Percentiles rank a stretch among this genome's conserved stretches.
Conservation (phyloP, 352 stramenopile genomes). For the Thalassiosira delicatula region DNA sequence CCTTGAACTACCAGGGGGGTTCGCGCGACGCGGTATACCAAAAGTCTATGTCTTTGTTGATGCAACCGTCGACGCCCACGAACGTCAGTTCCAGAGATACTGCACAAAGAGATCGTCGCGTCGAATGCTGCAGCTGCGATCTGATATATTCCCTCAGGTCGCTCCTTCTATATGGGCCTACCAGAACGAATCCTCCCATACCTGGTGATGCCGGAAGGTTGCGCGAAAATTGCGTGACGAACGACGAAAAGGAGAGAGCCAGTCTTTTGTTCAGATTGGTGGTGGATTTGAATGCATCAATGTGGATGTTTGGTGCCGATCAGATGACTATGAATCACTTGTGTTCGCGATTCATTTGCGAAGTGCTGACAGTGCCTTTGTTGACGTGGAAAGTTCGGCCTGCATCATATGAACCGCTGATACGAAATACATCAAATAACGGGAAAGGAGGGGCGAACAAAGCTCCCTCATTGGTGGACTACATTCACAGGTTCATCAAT, state of each 20-base stretch:
- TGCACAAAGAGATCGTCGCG: not conserved
- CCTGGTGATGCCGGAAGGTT: conserved; percentile 49
- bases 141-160: conserved; percentile 63
- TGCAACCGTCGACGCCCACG: conserved; percentile 22
- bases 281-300: conserved; percentile 50
- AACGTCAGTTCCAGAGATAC: not conserved
- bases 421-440: conserved; percentile 20
- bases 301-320: conserved; percentile 23
- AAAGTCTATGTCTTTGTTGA: conserved; percentile 39
- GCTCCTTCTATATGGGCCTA: conserved; percentile 66
- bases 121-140: conserved; percentile 39
- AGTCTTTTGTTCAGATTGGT: conserved; percentile 60
- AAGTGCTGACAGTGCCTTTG: conserved; percentile 77
- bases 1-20: conserved; percentile 18
- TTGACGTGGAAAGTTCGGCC: conserved; percentile 75
- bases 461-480: conserved; percentile 52
- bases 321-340: conserved; percentile 37
- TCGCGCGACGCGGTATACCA: conserved; percentile 32
- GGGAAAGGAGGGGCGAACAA: conserved; percentile 22
- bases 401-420: conserved; percentile 29
- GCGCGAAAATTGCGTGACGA: conserved; percentile 62
- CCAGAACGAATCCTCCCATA: conserved; percentile 60
- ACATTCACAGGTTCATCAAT: conserved; percentile 53
- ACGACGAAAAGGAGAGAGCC: conserved; percentile 59
- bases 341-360: conserved; percentile 62